Conservation (phyloP, 2,329 filamentous ascomycete species). For the Ophiostoma australiae region DNA sequence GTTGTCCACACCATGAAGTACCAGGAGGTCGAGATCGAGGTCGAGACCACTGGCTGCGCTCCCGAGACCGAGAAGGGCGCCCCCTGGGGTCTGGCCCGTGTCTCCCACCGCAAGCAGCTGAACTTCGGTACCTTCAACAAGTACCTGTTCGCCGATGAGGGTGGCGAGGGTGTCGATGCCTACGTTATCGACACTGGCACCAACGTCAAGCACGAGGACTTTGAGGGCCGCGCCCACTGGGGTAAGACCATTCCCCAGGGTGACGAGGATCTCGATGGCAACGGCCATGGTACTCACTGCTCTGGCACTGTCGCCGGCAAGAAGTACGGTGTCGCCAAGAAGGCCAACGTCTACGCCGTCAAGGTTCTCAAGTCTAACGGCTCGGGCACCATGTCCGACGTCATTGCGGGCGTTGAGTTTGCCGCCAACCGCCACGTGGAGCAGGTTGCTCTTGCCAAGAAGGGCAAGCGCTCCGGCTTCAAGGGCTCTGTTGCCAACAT, state of each 20-base stretch:
- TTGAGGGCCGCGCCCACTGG: constrained; percentile 92
- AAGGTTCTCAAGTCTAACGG: constrained; percentile 98
- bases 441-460: constrained; percentile 73
- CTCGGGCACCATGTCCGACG: constrained; percentile 96
- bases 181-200: constrained; percentile 98
- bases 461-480: constrained; percentile 89
- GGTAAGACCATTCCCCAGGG: constrained; percentile 88
- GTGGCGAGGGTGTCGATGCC: constrained; percentile 95
- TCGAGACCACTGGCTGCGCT: constrained; percentile 37
- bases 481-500: constrained; percentile 99
- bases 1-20: constrained; percentile 75
- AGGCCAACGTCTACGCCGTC: constrained; percentile 92
- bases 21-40: constrained; percentile 39
- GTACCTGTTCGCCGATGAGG: constrained; percentile 85
- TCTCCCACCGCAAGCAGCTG: constrained; percentile 86
- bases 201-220: constrained; percentile 91
- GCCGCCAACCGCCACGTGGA: constrained; percentile 75
- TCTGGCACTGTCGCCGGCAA: constrained; percentile 95
- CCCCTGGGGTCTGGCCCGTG: constrained; percentile 97
- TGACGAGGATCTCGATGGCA: constrained; percentile 87
- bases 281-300: constrained; percentile 98
- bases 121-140: constrained; percentile 96
- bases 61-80: constrained; percentile 77
- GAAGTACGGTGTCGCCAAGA: constrained; percentile 99
- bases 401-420: constrained; percentile 96